Percentiles rank a stretch among this genome's conserved stretches.
These are phyloP conservation scores for Ogataea henricii DNA, from an alignment of 805 yeast species.

Conservation along the genomic window DNA sequence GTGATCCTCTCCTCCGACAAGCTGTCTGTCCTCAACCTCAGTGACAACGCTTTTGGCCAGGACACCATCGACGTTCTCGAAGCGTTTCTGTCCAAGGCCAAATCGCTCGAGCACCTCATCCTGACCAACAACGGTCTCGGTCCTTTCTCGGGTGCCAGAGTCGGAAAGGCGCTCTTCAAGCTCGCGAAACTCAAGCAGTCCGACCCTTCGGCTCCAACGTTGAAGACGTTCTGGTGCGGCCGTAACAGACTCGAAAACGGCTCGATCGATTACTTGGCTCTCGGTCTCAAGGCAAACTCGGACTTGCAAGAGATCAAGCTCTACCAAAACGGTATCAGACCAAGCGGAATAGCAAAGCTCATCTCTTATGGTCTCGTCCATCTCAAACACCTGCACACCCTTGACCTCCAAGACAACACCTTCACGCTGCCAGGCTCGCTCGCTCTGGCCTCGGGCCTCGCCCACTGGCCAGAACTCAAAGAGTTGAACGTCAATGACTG, in stretches of 20 bases:
- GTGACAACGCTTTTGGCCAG: conserved; percentile 96
- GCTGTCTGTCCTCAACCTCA: conserved; percentile 72
- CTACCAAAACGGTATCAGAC: conserved; percentile 97
- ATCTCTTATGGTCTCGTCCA: conserved; percentile 69
- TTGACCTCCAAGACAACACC: conserved; percentile 95
- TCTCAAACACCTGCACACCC: conserved; percentile 58
- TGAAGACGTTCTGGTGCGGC: conserved; percentile 92
- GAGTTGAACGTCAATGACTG: conserved; percentile 92
- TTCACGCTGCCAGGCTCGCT: conserved; percentile 70
- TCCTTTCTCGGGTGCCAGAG: conserved; percentile 94
- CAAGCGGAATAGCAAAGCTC: conserved; percentile 80
- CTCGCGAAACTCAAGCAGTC: conserved; percentile 59
- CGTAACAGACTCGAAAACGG: conserved; percentile 97
- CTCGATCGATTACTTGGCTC: conserved; percentile 79
- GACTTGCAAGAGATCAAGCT: conserved; percentile 63
- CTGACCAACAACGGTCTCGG: conserved; percentile 97
- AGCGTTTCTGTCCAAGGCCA: conserved; percentile 69
- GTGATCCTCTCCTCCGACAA: conserved; percentile 69
- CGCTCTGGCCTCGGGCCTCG: conserved; percentile 62
- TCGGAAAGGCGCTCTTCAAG: conserved; percentile 80
- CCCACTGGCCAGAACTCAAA: conserved; percentile 62
- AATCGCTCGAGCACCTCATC: conserved; percentile 80
- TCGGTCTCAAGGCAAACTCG: conserved; percentile 80
- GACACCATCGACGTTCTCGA: conserved; percentile 92
- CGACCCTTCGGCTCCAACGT: conserved; percentile 39